Evolutionary conservation across 192 early-diverging fungal genomes (phyloP), one percentile per base, ranked within the genome.

Genomic region (Linnemannia zychae): DNA sequence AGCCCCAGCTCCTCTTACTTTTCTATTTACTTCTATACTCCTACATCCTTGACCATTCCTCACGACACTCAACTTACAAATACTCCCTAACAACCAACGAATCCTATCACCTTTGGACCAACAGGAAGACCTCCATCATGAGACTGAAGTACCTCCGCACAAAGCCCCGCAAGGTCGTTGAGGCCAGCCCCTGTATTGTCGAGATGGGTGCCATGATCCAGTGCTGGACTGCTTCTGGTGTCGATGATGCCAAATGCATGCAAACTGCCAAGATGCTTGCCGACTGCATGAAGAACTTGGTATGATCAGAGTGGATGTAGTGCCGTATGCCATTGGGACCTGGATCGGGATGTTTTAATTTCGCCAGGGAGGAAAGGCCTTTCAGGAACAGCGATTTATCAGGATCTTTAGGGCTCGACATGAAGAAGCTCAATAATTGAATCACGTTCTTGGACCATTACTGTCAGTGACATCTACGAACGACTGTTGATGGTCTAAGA

Each of bases 201-300:
- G 92, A 93, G 88, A 90, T 91, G 87, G 90, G 91, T 49, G 87
- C 90, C 46, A 81, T 93, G 79, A 87, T 93, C 82, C 90, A 91
- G 78, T 93, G 92, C 80, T 93, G 92, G 92, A 87, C 92, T 38
- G 87, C 86, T 68, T 80, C 87, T 3, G 87, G 86, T 71, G 87
- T 91, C 4, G 92, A 93, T 76, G 89, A 90, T 72, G 88, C 91
- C 36, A 88, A 85, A 53, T 93, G 92, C 66, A 77, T 76, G 66
- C 81, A 88, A 31, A 80, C 88, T 49, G 88, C 88, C 33, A 87
- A 89, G 76, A 84, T 90, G 75, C 86, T 93, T 40, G 86, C 90
- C 20, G 84, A 87, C 34, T 93, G 92, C 81, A 90, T 93, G 89
- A 86, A 85, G 70, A 91, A 86, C 80, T 88, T 89, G 71, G 92